Conservation (phyloP, 2,329 filamentous ascomycete genomes). For the Penicillium hordei region DNA sequence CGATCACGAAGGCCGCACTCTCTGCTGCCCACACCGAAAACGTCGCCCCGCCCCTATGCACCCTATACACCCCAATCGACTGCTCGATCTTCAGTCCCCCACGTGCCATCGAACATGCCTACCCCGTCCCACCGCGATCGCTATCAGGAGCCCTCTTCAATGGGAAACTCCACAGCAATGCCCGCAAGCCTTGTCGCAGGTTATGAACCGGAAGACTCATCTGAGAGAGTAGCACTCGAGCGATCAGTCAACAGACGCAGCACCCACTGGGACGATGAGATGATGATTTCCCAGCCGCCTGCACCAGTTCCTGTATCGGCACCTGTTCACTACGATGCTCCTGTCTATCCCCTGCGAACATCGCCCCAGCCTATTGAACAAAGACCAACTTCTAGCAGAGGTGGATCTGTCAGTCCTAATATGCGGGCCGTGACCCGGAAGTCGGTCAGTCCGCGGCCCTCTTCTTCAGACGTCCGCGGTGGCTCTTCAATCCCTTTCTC, state of each 20-base stretch:
- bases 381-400: slow-evolving; percentile 26
- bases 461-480: slow-evolving; percentile 39
- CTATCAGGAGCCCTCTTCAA: slow-evolving; percentile 6
- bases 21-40: slow-evolving; percentile 25
- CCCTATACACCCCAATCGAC: slow-evolving; percentile 26
- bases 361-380: slow-evolving; percentile 32
- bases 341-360: slow-evolving; percentile 31
- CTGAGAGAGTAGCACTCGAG: slow-evolving; percentile 32
- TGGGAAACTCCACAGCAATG: slow-evolving; percentile 32
- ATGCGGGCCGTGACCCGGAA: slow-evolving; percentile 51
- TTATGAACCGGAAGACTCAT: slow-evolving; percentile 37
- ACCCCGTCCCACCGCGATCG: slow-evolving; percentile 1
- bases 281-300: slow-evolving; percentile 24
- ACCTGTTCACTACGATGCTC: slow-evolving; percentile 20
- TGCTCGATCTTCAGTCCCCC: not conserved
- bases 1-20: slow-evolving; percentile 33
- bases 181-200: slow-evolving; percentile 46
- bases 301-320: slow-evolving; percentile 21
- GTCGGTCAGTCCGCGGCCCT: slow-evolving; percentile 60
- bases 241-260: slow-evolving; percentile 29
- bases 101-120: not conserved
- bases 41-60: slow-evolving; percentile 30
- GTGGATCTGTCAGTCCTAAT: slow-evolving; percentile 36
- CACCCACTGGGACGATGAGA: slow-evolving; percentile 29
- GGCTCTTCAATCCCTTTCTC: slow-evolving; percentile 55